A percentile compares a stretch with the other conserved stretches of the same genome.
Evolutionary conservation across 1,284 basidiomycete species (phyloP).

Genomic region (Cryptococcus wingfieldii): DNA sequence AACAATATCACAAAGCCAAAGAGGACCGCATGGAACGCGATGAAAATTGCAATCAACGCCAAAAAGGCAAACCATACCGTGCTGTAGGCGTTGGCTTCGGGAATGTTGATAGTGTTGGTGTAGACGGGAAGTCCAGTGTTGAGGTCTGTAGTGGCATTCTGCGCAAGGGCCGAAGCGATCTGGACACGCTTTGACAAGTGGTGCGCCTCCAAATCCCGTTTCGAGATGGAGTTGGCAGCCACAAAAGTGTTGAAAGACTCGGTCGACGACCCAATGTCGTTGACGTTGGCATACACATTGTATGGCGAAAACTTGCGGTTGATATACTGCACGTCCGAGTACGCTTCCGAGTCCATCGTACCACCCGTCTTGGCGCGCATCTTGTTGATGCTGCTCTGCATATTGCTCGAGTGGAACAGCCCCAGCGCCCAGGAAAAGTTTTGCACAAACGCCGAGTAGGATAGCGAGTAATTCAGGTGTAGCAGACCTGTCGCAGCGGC

Average conservation of each 20-base stretch:
- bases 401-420: slow-evolving; percentile 62
- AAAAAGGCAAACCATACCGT: slow-evolving; percentile 70
- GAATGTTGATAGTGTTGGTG: slow-evolving; percentile 66
- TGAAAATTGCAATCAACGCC: slow-evolving; percentile 59
- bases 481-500: slow-evolving; percentile 73
- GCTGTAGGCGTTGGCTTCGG: slow-evolving; percentile 76
- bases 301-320: slow-evolving; percentile 75
- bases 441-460: slow-evolving; percentile 71
- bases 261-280: slow-evolving; percentile 34
- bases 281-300: slow-evolving; percentile 54
- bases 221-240: slow-evolving; percentile 5
- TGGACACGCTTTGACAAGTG: slow-evolving; percentile 44
- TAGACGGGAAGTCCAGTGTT: slow-evolving; percentile 76
- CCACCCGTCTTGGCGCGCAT: slow-evolving; percentile 82
- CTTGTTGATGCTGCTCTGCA: slow-evolving; percentile 73
- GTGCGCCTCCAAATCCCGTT: not conserved
- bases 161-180: slow-evolving; percentile 63
- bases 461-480: slow-evolving; percentile 77
- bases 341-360: slow-evolving; percentile 60
- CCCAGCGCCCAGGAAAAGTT: slow-evolving; percentile 90
- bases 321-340: slow-evolving; percentile 59
- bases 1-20: slow-evolving; percentile 52
- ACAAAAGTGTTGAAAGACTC: slow-evolving; percentile 14
- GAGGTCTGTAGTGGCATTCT: slow-evolving; percentile 45
- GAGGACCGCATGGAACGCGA: slow-evolving; percentile 56